Percentiles rank a stretch among this genome's conserved stretches.
Conservation (phyloP, 208 protist species). For the Trypanosoma avium region DNA sequence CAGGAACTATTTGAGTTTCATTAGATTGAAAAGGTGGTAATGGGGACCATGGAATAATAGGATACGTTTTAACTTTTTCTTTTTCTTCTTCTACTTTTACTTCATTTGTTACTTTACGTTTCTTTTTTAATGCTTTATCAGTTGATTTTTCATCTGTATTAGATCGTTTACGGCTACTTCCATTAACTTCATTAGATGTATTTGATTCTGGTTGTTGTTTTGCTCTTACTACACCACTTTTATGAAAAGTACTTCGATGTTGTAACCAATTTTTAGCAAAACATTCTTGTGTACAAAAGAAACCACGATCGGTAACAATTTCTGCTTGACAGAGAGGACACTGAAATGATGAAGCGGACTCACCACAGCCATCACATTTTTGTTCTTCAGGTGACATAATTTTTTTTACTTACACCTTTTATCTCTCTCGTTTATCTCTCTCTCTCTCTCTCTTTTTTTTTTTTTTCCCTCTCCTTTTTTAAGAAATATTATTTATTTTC, state of each 20-base stretch:
- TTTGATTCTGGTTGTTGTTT: slow-evolving; percentile 24
- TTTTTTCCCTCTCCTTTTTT: background rate
- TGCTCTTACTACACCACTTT: slow-evolving; percentile 61
- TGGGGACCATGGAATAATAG: slow-evolving; percentile 37
- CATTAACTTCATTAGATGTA: slow-evolving; percentile 4
- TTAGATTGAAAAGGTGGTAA: slow-evolving; percentile 23
- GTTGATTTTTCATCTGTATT: background rate
- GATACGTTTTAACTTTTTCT: background rate
- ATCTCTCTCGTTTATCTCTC: background rate
- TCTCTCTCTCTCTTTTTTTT: background rate
- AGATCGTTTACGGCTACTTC: slow-evolving; percentile 5
- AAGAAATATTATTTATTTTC: too few relatives aligned
- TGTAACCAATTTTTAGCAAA: slow-evolving; percentile 78
- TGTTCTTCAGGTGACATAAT: slow-evolving; percentile 1
- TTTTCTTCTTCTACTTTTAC: slow-evolving; percentile 2
- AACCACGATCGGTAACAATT: slow-evolving; percentile 49
- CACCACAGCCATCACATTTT: slow-evolving; percentile 60
- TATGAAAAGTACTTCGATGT: slow-evolving; percentile 74
- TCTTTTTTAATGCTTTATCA: slow-evolving; percentile 22
- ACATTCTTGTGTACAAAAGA: slow-evolving; percentile 83
- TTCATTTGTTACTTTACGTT: slow-evolving; percentile 12
- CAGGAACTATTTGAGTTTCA: slow-evolving; percentile 20
- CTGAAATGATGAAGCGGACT: slow-evolving; percentile 55
- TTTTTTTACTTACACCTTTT: background rate
- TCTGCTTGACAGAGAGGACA: slow-evolving; percentile 87